phyloP scores from a whole-genome alignment of 768 basidiomycete species.

The Tephrocybe rancida region DNA sequence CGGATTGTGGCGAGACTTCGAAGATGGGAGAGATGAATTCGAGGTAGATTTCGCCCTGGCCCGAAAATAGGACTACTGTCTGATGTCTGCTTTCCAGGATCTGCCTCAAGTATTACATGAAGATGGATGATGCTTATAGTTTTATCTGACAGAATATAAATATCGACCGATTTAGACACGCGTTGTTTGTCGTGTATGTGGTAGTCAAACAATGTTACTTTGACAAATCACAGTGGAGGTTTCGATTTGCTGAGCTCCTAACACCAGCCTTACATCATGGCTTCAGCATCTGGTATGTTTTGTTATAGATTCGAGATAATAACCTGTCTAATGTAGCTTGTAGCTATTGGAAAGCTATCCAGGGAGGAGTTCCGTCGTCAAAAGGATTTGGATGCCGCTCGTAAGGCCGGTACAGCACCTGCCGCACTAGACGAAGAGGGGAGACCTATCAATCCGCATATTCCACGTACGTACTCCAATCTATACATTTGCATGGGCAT shows the following conservation, averaged over 20 bases:
- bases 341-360: conserved; percentile 81
- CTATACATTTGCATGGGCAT: not conserved
- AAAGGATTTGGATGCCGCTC: conserved; percentile 96
- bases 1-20: conserved; percentile 33
- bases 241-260: not conserved
- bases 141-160: not conserved
- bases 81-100: too few relatives aligned
- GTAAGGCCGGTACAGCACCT: conserved; percentile 97
- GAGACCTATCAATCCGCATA: conserved; percentile 96
- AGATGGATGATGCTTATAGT: too few relatives aligned
- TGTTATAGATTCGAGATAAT: not conserved
- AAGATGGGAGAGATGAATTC: conserved; percentile 21
- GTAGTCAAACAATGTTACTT: conserved; percentile 8
- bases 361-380: conserved; percentile 93
- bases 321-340: conserved; percentile 10
- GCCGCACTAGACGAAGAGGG: conserved; percentile 96
- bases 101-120: too few relatives aligned
- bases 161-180: not conserved
- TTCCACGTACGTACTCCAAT: conserved; percentile 75
- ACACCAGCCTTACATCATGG: conserved; percentile 31
- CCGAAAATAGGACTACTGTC: not conserved
- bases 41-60: not conserved
- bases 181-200: conserved; percentile 4
- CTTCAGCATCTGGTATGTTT: conserved; percentile 41
- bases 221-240: not conserved